These are phyloP conservation scores for Cercophora scortea DNA, from an alignment of 495 filamentous ascomycete genomes.

Conservation along the genomic window DNA sequence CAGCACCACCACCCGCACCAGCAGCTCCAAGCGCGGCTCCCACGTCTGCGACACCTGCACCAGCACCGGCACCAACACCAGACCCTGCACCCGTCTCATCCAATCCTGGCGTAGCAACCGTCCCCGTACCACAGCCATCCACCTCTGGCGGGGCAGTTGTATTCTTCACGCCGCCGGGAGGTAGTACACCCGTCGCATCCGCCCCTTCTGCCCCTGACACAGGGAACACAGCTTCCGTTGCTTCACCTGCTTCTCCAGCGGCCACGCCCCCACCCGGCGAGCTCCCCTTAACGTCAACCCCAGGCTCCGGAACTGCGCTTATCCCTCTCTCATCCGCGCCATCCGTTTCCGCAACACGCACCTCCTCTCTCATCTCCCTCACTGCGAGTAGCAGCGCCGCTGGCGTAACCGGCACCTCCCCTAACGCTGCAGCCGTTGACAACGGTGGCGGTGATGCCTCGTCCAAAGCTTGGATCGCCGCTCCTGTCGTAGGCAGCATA, in stretches of 20 bases:
- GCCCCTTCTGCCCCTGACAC: not conserved
- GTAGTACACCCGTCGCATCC: not conserved
- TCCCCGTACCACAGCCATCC: constrained; percentile 2
- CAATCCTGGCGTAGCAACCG: constrained; percentile 6
- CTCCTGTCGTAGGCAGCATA: constrained; percentile 29
- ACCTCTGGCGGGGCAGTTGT: constrained; percentile 3
- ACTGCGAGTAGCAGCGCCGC: not conserved
- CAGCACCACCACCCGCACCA: not conserved
- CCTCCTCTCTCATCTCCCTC: no score
- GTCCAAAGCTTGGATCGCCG: constrained; percentile 29
- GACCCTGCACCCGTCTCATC: not conserved
- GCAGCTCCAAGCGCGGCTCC: not conserved
- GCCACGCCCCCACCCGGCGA: not conserved
- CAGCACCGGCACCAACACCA: not conserved
- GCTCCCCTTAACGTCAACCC: no score
- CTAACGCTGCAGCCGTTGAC: constrained; percentile 1
- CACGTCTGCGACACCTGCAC: constrained; percentile 1
- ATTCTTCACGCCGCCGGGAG: constrained; percentile 18
- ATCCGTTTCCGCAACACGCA: no score
- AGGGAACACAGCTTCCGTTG: not conserved
- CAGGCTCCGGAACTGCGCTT: no score
- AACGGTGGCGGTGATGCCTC: not conserved
- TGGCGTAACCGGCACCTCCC: not conserved
- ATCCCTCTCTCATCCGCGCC: no score
- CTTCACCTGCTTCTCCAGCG: not conserved